phyloP scores from a whole-genome alignment of 495 filamentous ascomycete genomes.

The Lophiotrema nucula region DNA sequence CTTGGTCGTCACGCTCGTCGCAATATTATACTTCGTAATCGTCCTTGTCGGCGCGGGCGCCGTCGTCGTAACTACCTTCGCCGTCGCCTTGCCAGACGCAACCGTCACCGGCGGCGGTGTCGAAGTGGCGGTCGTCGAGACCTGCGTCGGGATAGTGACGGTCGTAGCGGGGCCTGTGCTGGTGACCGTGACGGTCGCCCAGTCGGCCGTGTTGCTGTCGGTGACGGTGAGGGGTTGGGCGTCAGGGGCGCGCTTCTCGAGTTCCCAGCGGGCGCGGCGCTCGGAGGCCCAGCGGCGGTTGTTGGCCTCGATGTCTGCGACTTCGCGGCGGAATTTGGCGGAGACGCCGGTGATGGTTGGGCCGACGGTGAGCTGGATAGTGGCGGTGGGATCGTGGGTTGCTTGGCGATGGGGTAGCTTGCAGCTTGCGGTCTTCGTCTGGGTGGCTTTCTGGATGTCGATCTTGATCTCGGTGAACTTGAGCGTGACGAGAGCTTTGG shows the following conservation, averaged over 20 bases:
- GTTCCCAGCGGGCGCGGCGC: conserved; percentile 11
- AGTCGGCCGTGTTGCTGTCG: conserved; percentile 24
- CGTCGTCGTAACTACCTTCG: conserved; percentile 30
- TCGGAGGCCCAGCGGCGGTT: conserved; percentile 13
- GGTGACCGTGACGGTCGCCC: conserved; percentile 25
- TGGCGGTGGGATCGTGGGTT: conserved; percentile 31
- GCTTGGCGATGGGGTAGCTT: conserved; percentile 13
- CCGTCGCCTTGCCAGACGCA: conserved; percentile 15
- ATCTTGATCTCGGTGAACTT: conserved; percentile 30
- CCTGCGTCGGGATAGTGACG: conserved; percentile 16
- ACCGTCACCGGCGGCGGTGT: conserved; percentile 35
- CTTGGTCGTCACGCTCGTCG: conserved; percentile 24
- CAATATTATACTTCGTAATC: conserved; percentile 25
- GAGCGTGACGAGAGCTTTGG: conserved; percentile 34
- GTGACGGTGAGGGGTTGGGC: conserved; percentile 35
- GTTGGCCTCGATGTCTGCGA: conserved; percentile 14
- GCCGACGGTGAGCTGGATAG: conserved; percentile 30
- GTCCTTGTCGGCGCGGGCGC: conserved; percentile 34
- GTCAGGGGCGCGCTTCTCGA: conserved; percentile 38
- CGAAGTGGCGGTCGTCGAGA: conserved; percentile 10
- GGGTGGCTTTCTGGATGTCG: conserved; percentile 24
- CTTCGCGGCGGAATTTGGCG: conserved; percentile 24
- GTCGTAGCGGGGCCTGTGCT: conserved; percentile 31
- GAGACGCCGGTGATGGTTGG: conserved; percentile 5
- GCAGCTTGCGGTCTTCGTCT: conserved; percentile 34